Evolutionary conservation across 208 protist species (phyloP).

Genomic region (Polymyxa betae): DNA sequence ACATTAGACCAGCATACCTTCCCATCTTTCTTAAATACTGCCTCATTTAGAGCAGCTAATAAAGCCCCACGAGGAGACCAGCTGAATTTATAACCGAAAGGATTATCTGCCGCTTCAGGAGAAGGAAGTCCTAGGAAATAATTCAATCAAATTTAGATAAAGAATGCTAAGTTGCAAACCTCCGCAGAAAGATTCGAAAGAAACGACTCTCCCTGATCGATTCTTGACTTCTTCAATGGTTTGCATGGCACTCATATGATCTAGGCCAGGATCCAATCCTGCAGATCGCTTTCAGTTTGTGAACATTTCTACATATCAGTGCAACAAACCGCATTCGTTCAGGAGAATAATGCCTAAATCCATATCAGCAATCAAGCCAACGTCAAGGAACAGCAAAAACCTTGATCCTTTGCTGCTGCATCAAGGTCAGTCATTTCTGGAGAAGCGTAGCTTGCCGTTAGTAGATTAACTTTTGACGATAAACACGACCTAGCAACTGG

Average conservation of each 20-base stretch:
- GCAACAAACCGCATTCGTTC: conserved; percentile 21
- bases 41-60: conserved; percentile 23
- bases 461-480: background rate
- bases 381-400: background rate
- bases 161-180: background rate
- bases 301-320: background rate
- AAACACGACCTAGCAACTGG: conserved; percentile 15
- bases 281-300: background rate
- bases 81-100: conserved; percentile 52
- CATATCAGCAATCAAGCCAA: background rate
- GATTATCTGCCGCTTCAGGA: conserved; percentile 53
- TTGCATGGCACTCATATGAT: conserved; percentile 57
- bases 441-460: conserved; percentile 53
- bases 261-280: conserved; percentile 51
- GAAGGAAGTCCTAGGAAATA: background rate
- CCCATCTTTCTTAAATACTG: background rate
- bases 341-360: background rate
- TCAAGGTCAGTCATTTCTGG: background rate
- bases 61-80: conserved; percentile 41
- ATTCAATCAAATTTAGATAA: background rate
- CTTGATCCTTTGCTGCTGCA: background rate
- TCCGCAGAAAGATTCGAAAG: conserved; percentile 47
- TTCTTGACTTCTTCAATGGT: conserved; percentile 49
- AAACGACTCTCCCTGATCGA: background rate
- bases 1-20: background rate